Evolutionary conservation across 2,329 filamentous ascomycete species (phyloP).

Genomic region (Pyricularia grisea): DNA sequence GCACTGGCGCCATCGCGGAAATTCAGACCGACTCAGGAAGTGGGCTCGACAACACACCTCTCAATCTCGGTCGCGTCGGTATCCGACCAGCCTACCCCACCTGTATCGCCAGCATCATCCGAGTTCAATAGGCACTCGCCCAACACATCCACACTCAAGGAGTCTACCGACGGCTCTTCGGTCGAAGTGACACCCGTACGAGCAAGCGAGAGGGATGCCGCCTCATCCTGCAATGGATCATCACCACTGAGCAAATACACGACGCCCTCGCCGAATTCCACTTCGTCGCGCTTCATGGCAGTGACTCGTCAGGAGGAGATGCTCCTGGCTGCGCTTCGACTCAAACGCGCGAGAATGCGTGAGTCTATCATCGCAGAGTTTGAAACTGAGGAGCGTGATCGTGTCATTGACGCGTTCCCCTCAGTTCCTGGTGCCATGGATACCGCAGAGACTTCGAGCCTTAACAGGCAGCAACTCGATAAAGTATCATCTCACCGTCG

Average conservation of each 20-base stretch:
- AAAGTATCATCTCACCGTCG: not conserved
- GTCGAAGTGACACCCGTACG: not conserved
- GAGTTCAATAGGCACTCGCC: not conserved
- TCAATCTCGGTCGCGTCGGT: not conserved
- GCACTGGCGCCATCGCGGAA: not conserved
- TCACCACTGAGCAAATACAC: not conserved
- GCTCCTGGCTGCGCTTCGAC: conserved; percentile 45
- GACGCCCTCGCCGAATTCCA: not conserved
- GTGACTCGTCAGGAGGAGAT: conserved; percentile 50
- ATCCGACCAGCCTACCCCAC: not conserved
- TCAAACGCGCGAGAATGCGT: conserved; percentile 47
- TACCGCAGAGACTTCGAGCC: not conserved
- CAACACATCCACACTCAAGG: not conserved
- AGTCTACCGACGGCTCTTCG: not conserved
- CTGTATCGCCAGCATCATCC: not conserved
- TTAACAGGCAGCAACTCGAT: not conserved
- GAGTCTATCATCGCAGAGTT: conserved; percentile 34
- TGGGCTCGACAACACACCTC: not conserved
- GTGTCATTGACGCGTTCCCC: conserved; percentile 1
- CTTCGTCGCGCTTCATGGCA: conserved; percentile 32
- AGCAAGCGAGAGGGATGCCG: not conserved
- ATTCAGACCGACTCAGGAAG: not conserved
- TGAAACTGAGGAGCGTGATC: conserved; percentile 21
- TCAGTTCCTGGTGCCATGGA: not conserved
- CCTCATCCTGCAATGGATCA: not conserved